Evolutionary conservation across 345 rosid species (phyloP).

Genomic region (Gossypium turneri): DNA sequence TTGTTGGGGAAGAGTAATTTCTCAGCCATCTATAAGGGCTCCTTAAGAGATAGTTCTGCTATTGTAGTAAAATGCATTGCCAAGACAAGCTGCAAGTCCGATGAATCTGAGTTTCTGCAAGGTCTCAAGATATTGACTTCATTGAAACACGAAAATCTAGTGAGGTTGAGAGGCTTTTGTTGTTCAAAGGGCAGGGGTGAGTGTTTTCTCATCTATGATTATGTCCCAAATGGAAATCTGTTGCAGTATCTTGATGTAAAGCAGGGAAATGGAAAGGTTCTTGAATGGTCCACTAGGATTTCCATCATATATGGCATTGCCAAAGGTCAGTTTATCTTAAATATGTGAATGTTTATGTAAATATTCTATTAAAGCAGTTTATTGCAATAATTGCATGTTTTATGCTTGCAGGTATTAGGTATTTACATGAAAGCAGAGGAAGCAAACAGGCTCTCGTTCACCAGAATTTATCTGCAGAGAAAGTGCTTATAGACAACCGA

Average conservation of each 20-base stretch:
- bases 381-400: constrained; percentile 1
- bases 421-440: constrained; percentile 63
- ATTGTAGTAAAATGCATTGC: constrained; percentile 75
- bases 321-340: constrained; percentile 48
- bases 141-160: constrained; percentile 74
- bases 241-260: constrained; percentile 68
- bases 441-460: constrained; percentile 67
- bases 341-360: background rate
- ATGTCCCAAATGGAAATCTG: constrained; percentile 77
- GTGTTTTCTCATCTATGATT: constrained; percentile 82
- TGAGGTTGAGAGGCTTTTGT: constrained; percentile 82
- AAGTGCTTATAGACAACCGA: constrained; percentile 63
- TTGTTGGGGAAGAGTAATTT: constrained; percentile 70
- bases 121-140: constrained; percentile 71
- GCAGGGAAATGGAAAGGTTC: constrained; percentile 54
- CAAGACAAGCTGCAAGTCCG: constrained; percentile 80
- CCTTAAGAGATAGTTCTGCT: constrained; percentile 75
- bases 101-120: constrained; percentile 72
- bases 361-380: background rate
- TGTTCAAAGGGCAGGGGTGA: constrained; percentile 95
- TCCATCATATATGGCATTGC: constrained; percentile 80
- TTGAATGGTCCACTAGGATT: constrained; percentile 82
- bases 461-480: constrained; percentile 81
- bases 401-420: constrained; percentile 50
- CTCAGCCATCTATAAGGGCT: constrained; percentile 74